Percentiles rank a stretch among this genome's conserved stretches.
These are phyloP conservation scores for Meyerozyma smithsonii DNA, from an alignment of 1,139 yeast genomes.

Conservation along the genomic window DNA sequence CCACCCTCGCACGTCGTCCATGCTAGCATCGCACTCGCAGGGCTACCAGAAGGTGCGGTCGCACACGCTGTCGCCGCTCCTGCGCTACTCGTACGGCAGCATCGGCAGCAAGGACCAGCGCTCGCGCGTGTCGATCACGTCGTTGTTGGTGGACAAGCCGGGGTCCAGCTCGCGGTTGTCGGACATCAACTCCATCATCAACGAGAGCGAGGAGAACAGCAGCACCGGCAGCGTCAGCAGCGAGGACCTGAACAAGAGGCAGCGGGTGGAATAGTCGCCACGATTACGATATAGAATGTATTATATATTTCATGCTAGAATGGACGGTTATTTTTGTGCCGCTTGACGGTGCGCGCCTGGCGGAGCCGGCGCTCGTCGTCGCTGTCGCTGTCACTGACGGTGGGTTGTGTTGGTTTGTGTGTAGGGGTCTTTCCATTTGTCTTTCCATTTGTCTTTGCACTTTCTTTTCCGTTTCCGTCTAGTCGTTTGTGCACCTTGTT, in stretches of 20 bases:
- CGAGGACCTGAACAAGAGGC: not conserved
- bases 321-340: constrained; percentile 18
- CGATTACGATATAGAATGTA: constrained; percentile 3
- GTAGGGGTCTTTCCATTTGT: no score
- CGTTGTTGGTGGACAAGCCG: constrained; percentile 21
- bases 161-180: constrained; percentile 8
- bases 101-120: constrained; percentile 11
- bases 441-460: no score
- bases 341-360: constrained; percentile 8
- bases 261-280: constrained; percentile 2
- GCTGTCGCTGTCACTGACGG: constrained; percentile 5
- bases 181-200: constrained; percentile 11
- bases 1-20: constrained; percentile 3
- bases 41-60: constrained; percentile 3
- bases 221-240: constrained; percentile 1
- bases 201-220: constrained; percentile 6
- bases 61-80: constrained; percentile 3
- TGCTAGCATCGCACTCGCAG: constrained; percentile 2
- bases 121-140: constrained; percentile 25
- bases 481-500: constrained; percentile 11
- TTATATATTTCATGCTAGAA: constrained; percentile 8
- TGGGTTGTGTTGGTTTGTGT: not conserved
- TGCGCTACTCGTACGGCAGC: constrained; percentile 3
- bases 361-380: constrained; percentile 7
- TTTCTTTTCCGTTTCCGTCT: constrained; percentile 5